Conservation (phyloP, 1,284 basidiomycete genomes). For the Pterulicium gracile region DNA sequence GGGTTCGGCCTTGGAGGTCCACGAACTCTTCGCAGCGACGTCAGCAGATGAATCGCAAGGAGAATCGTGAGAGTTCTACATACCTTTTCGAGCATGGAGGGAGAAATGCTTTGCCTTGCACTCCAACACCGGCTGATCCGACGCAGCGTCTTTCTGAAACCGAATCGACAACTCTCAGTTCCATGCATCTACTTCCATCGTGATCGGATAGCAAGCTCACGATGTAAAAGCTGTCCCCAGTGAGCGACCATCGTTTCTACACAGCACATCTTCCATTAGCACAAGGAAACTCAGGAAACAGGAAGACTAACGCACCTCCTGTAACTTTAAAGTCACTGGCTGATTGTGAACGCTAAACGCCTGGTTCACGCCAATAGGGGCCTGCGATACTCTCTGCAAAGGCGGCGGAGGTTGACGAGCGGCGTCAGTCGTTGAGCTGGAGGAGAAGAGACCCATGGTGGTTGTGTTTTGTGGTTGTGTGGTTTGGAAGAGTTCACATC, state of each 20-base stretch:
- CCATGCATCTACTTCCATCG: neutral
- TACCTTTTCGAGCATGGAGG: neutral
- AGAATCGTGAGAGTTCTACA: too few relatives aligned
- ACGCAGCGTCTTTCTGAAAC: neutral
- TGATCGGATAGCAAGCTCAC: too few relatives aligned
- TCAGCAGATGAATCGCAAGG: too few relatives aligned
- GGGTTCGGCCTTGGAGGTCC: slow-evolving; percentile 6
- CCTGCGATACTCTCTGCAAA: neutral
- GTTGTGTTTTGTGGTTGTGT: too few relatives aligned
- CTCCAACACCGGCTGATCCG: neutral
- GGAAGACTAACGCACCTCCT: neutral
- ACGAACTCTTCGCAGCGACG: slow-evolving; percentile 6
- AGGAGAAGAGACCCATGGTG: neutral
- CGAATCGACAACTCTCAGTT: neutral
- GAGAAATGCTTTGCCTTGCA: neutral
- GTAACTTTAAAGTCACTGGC: neutral
- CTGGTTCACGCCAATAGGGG: neutral
- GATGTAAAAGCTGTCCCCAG: neutral
- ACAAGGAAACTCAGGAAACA: too few relatives aligned
- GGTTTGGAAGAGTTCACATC: too few relatives aligned
- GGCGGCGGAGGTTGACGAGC: too few relatives aligned
- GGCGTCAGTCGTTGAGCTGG: neutral
- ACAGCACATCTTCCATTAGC: too few relatives aligned
- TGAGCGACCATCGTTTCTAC: neutral
- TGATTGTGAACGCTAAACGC: neutral